Percentiles rank a stretch among this genome's conserved stretches.
Conservation (phyloP, 495 filamentous ascomycete species). For the Neurospora africana region DNA sequence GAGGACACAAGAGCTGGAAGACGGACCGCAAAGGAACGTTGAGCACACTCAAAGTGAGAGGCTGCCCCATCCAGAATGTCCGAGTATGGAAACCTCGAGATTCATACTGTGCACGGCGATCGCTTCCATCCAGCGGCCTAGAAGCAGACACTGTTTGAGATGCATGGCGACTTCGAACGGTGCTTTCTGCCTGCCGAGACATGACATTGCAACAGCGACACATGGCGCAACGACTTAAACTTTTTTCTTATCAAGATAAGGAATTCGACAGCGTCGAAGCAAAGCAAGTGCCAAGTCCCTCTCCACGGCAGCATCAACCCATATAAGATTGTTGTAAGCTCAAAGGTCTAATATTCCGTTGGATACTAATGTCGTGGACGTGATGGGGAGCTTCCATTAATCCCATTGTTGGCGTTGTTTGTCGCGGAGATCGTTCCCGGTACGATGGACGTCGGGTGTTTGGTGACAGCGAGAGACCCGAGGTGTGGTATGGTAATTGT, state of each 20-base stretch:
- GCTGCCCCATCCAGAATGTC: neutral
- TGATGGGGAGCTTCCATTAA: neutral
- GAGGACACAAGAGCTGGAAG: neutral
- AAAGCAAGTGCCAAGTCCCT: neutral
- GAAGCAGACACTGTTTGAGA: neutral
- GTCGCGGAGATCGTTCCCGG: neutral
- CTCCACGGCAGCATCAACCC: neutral
- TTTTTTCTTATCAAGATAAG: neutral
- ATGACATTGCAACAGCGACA: neutral
- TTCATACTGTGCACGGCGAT: neutral
- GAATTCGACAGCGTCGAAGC: neutral
- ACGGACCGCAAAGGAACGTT: neutral
- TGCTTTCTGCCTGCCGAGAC: neutral
- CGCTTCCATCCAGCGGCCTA: neutral
- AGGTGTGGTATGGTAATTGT: neutral
- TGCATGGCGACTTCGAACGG: neutral
- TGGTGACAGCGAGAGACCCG: neutral
- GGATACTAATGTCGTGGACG: neutral
- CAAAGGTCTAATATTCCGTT: neutral
- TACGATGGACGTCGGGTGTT: neutral
- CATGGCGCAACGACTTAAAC: neutral
- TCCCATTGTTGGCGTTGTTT: neutral
- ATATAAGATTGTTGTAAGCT: neutral
- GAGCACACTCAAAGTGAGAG: neutral
- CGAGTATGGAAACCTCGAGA: neutral